These are phyloP conservation scores for Vigna unguiculata DNA, from an alignment of 306 rosid genomes.

Conservation along the genomic window DNA sequence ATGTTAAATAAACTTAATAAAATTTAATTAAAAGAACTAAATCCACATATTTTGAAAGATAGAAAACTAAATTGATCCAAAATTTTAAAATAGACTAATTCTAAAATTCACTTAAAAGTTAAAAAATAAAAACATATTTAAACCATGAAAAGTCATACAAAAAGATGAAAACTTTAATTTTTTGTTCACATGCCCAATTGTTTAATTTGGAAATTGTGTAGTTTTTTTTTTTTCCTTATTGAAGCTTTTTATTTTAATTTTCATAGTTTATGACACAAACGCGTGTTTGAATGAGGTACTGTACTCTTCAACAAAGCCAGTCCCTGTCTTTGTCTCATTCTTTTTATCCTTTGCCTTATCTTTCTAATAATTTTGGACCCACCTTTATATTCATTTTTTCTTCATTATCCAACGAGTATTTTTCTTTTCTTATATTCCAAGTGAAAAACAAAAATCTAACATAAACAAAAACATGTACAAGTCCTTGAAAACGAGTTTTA, in stretches of 20 bases:
- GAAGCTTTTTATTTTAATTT: neutral
- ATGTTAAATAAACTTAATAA: no score
- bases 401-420: neutral
- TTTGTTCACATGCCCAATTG: no score
- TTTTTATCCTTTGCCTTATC: constrained; percentile 1
- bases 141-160: no score
- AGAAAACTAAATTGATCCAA: no score
- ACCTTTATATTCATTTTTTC: neutral
- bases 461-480: neutral
- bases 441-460: no score
- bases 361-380: constrained; percentile 7
- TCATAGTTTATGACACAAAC: neutral
- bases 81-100: no score
- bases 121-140: no score
- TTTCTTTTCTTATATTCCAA: neutral
- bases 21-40: no score
- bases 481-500: constrained; percentile 39
- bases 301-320: neutral
- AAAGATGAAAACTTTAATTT: no score
- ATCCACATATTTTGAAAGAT: no score
- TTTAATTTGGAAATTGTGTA: no score
- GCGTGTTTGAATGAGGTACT: neutral
- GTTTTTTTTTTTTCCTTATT: neutral
- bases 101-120: no score
- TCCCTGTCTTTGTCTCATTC: neutral